Evolutionary conservation across 148 eudicot genomes (phyloP).

Genomic region (Vaccinium myrtillus): DNA sequence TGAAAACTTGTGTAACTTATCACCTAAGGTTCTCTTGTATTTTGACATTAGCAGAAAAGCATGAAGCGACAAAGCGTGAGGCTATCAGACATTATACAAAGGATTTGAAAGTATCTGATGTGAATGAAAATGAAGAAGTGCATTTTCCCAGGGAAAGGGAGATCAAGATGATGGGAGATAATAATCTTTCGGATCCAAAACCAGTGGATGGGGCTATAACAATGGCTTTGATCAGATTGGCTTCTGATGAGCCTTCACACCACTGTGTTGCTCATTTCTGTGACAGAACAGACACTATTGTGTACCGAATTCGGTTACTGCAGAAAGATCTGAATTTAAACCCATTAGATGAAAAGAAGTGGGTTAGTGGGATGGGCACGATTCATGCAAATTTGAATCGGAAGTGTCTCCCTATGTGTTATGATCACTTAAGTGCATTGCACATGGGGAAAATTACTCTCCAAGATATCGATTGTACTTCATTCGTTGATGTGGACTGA

Average conservation of each 20-base stretch:
- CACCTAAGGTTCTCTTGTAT: constrained; percentile 89
- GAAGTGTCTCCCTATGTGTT: constrained; percentile 71
- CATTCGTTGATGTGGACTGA: constrained; percentile 42
- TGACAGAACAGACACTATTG: constrained; percentile 51
- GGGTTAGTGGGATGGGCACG: constrained; percentile 65
- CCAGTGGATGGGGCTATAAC: constrained; percentile 80
- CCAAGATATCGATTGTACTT: constrained; percentile 73
- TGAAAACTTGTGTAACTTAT: constrained; percentile 68
- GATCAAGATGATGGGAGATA: constrained; percentile 70
- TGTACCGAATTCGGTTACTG: constrained; percentile 59
- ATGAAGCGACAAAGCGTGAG: constrained; percentile 75
- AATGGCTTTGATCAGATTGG: constrained; percentile 61
- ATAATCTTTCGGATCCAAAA: constrained; percentile 65
- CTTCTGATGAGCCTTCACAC: constrained; percentile 58
- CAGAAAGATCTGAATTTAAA: constrained; percentile 43
- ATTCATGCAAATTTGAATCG: constrained; percentile 54
- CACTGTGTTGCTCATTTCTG: constrained; percentile 81
- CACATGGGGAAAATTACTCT: constrained; percentile 70
- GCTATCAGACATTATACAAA: constrained; percentile 77
- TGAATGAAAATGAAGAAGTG: constrained; percentile 52
- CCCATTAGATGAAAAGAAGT: constrained; percentile 39
- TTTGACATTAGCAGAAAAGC: constrained; percentile 84
- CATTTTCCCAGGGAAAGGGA: constrained; percentile 79
- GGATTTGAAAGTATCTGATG: constrained; percentile 59
- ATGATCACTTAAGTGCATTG: constrained; percentile 60